phyloP scores from a whole-genome alignment of 2,329 filamentous ascomycete species.

The Cladosporium sp. region DNA sequence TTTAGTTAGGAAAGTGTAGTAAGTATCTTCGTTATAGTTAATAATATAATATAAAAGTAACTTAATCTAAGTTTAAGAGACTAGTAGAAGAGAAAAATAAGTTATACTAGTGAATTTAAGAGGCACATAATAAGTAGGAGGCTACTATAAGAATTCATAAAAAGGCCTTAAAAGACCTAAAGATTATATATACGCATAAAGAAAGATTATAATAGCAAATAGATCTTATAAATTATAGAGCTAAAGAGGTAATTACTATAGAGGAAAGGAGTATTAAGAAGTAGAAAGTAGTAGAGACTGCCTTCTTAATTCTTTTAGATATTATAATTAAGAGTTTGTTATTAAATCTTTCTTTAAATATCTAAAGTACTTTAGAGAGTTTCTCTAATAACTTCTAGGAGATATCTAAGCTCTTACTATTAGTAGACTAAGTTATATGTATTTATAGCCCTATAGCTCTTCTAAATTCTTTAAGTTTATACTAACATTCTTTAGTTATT shows the following conservation, averaged over 20 bases:
- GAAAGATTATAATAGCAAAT: background rate
- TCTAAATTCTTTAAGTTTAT: background rate
- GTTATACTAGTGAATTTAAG: too few relatives aligned
- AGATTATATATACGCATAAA: too few relatives aligned
- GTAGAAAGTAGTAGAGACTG: background rate
- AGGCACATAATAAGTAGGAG: background rate
- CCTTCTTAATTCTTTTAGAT: background rate
- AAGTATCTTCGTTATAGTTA: too few relatives aligned
- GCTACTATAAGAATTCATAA: background rate
- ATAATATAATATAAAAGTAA: too few relatives aligned
- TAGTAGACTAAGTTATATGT: background rate
- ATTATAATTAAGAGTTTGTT: background rate
- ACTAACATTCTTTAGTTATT: background rate
- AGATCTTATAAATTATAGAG: background rate
- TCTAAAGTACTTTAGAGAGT: background rate
- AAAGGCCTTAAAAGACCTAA: too few relatives aligned
- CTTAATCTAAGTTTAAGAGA: too few relatives aligned
- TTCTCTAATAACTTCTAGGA: background rate
- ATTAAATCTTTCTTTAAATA: background rate
- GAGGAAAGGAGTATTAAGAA: background rate
- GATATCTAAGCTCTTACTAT: background rate
- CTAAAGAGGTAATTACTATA: background rate
- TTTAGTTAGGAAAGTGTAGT: too few relatives aligned
- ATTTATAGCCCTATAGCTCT: background rate
- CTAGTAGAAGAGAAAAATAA: too few relatives aligned